Conservation (phyloP, 805 yeast species). For the Suhomyces prunicola region DNA sequence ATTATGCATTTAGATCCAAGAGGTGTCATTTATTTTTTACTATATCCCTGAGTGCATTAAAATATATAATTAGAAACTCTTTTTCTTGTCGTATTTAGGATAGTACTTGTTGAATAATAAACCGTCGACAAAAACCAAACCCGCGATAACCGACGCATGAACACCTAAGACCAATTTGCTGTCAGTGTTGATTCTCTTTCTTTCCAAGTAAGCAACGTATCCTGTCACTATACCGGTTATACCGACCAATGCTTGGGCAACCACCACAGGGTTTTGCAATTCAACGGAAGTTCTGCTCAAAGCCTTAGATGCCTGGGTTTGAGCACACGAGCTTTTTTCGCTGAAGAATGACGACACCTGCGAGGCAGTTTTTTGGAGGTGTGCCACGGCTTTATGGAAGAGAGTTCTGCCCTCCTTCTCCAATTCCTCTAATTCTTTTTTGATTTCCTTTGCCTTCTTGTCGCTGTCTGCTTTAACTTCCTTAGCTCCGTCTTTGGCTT, state of each 20-base stretch:
- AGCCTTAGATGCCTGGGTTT: slow-evolving; percentile 10
- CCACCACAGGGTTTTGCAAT: slow-evolving; percentile 61
- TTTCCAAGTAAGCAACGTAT: slow-evolving; percentile 48
- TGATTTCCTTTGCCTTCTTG: slow-evolving; percentile 9
- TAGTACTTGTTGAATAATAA: slow-evolving; percentile 52
- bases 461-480: slow-evolving; percentile 17
- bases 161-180: slow-evolving; percentile 46
- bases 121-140: slow-evolving; percentile 54
- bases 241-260: slow-evolving; percentile 50
- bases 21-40: neutral
- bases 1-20: neutral
- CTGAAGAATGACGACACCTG: slow-evolving; percentile 10
- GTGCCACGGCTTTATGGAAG: slow-evolving; percentile 16
- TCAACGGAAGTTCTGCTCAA: slow-evolving; percentile 30
- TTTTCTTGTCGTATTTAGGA: slow-evolving; percentile 48
- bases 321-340: slow-evolving; percentile 11
- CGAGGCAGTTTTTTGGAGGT: slow-evolving; percentile 14
- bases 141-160: slow-evolving; percentile 52
- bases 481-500: slow-evolving; percentile 17
- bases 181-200: slow-evolving; percentile 44
- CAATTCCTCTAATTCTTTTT: slow-evolving; percentile 14
- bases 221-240: slow-evolving; percentile 47
- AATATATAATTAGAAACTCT: neutral
- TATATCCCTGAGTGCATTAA: neutral
- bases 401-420: slow-evolving; percentile 20